Conservation (phyloP, 2,329 filamentous ascomycete genomes). For the Fusarium sp. region DNA sequence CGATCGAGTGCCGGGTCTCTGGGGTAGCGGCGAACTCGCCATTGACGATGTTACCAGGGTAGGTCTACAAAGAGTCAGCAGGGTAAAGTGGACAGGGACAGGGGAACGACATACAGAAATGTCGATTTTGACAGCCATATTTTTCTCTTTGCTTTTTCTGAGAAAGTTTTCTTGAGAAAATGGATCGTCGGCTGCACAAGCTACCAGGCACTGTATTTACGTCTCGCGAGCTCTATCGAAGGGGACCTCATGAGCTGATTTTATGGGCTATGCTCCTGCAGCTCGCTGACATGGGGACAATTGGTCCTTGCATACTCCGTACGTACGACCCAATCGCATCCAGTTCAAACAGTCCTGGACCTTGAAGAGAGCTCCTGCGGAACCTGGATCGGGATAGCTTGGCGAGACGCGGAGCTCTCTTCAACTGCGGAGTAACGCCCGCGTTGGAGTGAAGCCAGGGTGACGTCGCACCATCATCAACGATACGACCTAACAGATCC, state of each 20-base stretch:
- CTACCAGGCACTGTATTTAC: neutral
- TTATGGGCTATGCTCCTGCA: neutral
- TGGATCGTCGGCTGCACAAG: neutral
- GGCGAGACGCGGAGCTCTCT: neutral
- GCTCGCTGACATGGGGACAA: neutral
- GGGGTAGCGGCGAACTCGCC: conserved; percentile 35
- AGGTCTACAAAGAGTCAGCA: conserved; percentile 1
- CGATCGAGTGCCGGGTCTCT: conserved; percentile 37
- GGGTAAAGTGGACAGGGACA: neutral
- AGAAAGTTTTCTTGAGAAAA: neutral
- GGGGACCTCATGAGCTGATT: neutral
- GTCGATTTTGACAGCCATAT: neutral
- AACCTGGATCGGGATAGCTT: neutral
- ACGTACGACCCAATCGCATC: neutral
- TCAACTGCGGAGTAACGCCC: neutral
- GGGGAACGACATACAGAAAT: neutral
- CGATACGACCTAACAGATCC: neutral
- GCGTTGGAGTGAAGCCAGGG: neutral
- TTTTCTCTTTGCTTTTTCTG: neutral
- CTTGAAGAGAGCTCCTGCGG: neutral
- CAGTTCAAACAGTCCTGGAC: neutral
- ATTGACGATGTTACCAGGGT: conserved; percentile 49
- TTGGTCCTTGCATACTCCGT: neutral
- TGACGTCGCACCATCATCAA: neutral
- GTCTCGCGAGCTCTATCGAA: neutral